Evolutionary conservation across 2,329 filamentous ascomycete genomes (phyloP).

Genomic region (Zarea fungicola): DNA sequence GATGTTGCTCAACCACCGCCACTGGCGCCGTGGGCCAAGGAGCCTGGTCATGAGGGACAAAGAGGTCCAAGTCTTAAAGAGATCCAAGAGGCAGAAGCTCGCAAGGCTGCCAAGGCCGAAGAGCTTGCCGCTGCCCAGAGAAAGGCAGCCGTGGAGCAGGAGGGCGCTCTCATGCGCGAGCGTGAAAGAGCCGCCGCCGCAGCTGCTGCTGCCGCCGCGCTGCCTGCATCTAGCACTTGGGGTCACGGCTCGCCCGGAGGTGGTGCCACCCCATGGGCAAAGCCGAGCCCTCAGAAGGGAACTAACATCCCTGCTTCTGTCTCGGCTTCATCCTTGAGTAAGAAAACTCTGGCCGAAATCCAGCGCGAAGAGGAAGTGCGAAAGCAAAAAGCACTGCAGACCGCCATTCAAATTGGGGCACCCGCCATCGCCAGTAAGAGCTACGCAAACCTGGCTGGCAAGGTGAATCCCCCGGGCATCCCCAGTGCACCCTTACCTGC

Average conservation of each 20-base stretch:
- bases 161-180: constrained; percentile 55
- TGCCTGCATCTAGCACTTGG: constrained; percentile 88
- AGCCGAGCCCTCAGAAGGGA: constrained; percentile 49
- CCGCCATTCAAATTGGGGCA: constrained; percentile 42
- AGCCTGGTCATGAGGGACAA: constrained; percentile 61
- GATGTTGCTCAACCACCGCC: constrained; percentile 59
- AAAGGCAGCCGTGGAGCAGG: constrained; percentile 74
- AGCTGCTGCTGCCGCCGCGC: constrained; percentile 63
- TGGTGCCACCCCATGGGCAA: constrained; percentile 62
- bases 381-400: constrained; percentile 67
- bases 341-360: constrained; percentile 93
- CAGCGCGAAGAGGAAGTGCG: constrained; percentile 91
- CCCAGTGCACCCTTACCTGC: constrained; percentile 27
- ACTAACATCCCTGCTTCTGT: constrained; percentile 15
- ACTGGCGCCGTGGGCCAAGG: constrained; percentile 92
- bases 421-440: constrained; percentile 65
- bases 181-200: constrained; percentile 52
- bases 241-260: constrained; percentile 69
- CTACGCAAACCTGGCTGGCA: constrained; percentile 90
- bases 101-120: constrained; percentile 84
- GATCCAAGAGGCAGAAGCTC: constrained; percentile 92
- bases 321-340: constrained; percentile 36
- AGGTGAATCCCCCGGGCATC: constrained; percentile 41
- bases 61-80: constrained; percentile 92
- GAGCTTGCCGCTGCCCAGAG: constrained; percentile 73